phyloP scores from a whole-genome alignment of 2,329 filamentous ascomycete genomes.

The Scytalidium sp. region DNA sequence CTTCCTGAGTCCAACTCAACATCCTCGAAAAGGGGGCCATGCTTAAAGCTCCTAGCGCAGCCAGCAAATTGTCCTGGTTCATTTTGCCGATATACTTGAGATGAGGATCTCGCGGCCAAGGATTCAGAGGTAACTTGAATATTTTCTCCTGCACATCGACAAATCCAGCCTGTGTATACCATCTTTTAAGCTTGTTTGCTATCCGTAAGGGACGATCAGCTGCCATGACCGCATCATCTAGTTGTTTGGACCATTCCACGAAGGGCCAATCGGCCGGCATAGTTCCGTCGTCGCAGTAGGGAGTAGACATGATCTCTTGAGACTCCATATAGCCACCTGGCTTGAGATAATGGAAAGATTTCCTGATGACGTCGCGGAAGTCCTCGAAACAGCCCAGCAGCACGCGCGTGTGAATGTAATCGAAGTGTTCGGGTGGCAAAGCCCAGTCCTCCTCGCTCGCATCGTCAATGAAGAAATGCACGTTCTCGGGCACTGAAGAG shows the following conservation, averaged over 20 bases:
- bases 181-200: conserved; percentile 10
- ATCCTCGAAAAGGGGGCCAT: conserved; percentile 22
- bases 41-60: conserved; percentile 21
- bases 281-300: conserved; percentile 42
- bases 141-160: conserved; percentile 24
- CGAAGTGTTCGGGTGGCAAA: conserved; percentile 44
- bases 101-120: conserved; percentile 42
- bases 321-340: conserved; percentile 20
- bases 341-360: conserved; percentile 9
- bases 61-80: conserved; percentile 23
- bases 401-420: conserved; percentile 55
- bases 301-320: conserved; percentile 13
- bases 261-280: conserved; percentile 36
- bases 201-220: conserved; percentile 36
- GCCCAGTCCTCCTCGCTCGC: conserved; percentile 35
- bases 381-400: conserved; percentile 54
- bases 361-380: conserved; percentile 36
- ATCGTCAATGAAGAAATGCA: conserved; percentile 60
- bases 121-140: conserved; percentile 46
- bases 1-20: conserved; percentile 23
- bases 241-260: conserved; percentile 7
- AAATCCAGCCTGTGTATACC: conserved; percentile 23
- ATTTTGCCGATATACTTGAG: conserved; percentile 17
- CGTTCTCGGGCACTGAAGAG: conserved; percentile 63
- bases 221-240: conserved; percentile 6